Base-by-base conservation (phyloP, 2,329 filamentous ascomycete genomes). In the Alternaria angustiovoidea region DNA sequence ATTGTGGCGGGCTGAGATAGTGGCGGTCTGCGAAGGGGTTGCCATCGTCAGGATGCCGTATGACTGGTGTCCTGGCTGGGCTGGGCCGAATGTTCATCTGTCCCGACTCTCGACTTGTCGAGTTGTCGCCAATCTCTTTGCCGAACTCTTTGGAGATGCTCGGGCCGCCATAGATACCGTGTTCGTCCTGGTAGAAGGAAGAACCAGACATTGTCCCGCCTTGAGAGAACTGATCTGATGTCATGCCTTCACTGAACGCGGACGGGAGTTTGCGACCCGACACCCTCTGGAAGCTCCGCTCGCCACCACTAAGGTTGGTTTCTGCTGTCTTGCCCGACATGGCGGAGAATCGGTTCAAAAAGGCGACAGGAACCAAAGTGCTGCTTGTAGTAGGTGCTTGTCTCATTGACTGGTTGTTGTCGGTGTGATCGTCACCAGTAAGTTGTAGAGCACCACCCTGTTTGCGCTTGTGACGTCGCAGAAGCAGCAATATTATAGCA, bases 51-150 rank as follows among this genome's bases (percentile, higher is more conserved):
- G 75, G 68, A 51, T 84, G 81, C 59, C 86, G 84, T 58, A 86
- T 85, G 16, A 90, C 79, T 1, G 89, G 86, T 4, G 86, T 88
- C 54, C 88, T 84, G 18, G 85, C 87, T 16, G 89, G 89, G n/a
- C 89, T 86, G n/a, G 86, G 84, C 12, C 68, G 64, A 18, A 72
- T 59, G 49, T 66, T 72, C 67, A 71, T 72, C 2, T 57, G 66
- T 32, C 67, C 71, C 20, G 68, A 64, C n/a, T 63, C 67, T 14
- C 68, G 73, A 22, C 63, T 49, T 14, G 51, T 56, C 53, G 70
- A 51, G 20, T 61, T 55, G 8, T 68, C 71, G 42, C 70, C 75
- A 28, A 67, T 69, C 30, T 75, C 75, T 48, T 76, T 76, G 12
- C 62, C 69, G 36, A 75, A 65, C 7, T 67, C 66, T 49, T 72